A percentile compares a stretch with the other conserved stretches of the same genome.
Evolutionary conservation across 2,329 filamentous ascomycete genomes (phyloP).

Genomic region (Triangularia verruculosa): DNA sequence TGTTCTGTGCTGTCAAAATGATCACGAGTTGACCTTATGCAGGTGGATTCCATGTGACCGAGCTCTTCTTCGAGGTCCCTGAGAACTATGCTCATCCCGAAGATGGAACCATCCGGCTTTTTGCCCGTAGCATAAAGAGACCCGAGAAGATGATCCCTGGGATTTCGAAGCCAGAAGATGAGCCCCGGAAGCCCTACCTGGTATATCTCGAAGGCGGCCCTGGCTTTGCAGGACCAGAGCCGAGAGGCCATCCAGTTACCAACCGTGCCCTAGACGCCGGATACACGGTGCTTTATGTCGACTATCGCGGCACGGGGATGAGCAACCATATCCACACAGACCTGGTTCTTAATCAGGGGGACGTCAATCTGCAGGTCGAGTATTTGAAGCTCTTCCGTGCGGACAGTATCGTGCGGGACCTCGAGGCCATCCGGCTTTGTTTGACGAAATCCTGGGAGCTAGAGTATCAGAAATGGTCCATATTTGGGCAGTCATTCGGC

Average conservation of each 20-base stretch:
- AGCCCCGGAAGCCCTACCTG: constrained; percentile 54
- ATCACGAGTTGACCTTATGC: too few relatives aligned
- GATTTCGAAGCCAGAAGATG: constrained; percentile 23
- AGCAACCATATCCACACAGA: constrained; percentile 75
- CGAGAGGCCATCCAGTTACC: constrained; percentile 72
- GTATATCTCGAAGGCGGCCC: constrained; percentile 85
- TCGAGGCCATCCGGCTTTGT: constrained; percentile 76
- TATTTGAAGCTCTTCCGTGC: constrained; percentile 85
- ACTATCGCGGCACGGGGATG: constrained; percentile 85
- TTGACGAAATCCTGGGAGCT: constrained; percentile 68
- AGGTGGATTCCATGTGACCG: constrained; percentile 74
- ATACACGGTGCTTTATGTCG: constrained; percentile 83
- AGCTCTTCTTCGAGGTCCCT: constrained; percentile 84
- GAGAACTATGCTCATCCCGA: constrained; percentile 67
- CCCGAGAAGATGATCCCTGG: constrained; percentile 55
- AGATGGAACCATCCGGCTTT: constrained; percentile 65
- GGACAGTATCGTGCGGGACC: constrained; percentile 85
- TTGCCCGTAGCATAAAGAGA: constrained; percentile 70
- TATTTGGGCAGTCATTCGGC: constrained; percentile 89
- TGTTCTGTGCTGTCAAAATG: too few relatives aligned
- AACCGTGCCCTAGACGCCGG: constrained; percentile 70
- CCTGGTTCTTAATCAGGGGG: constrained; percentile 64
- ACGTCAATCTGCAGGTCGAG: constrained; percentile 65
- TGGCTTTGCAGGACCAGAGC: constrained; percentile 71
- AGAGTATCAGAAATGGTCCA: constrained; percentile 74